phyloP scores from a whole-genome alignment of 1,139 yeast genomes.

The Geotrichum histeridarum region DNA sequence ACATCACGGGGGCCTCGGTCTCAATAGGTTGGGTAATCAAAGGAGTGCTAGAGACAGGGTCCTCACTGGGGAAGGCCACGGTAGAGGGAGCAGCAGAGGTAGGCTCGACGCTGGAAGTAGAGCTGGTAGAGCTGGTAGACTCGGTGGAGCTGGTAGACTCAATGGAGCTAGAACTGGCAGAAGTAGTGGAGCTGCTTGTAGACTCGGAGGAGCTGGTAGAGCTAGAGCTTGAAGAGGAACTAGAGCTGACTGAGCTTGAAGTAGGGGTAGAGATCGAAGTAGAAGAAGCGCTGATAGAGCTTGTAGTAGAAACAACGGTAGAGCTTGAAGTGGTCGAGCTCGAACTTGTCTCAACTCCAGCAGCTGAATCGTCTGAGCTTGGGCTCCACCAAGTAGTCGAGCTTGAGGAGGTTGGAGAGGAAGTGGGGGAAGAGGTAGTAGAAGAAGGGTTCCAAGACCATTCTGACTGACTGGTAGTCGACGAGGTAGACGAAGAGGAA shows the following conservation, averaged over 20 bases:
- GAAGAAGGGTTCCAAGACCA: background rate
- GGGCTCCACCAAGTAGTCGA: background rate
- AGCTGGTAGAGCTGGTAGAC: background rate
- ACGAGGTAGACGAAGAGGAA: conserved; percentile 13
- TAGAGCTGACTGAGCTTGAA: background rate
- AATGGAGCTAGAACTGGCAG: background rate
- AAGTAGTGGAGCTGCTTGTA: background rate
- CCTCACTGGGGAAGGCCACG: too few relatives aligned
- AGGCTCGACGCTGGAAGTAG: background rate
- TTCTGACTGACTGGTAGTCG: too few relatives aligned
- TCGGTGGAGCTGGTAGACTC: background rate
- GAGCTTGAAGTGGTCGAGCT: background rate
- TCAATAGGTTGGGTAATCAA: too few relatives aligned
- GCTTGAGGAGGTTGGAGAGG: background rate
- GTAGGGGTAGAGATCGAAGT: background rate
- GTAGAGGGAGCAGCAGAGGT: too few relatives aligned
- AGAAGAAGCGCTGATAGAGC: background rate
- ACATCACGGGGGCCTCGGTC: too few relatives aligned
- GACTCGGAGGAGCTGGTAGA: background rate
- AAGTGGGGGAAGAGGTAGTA: background rate
- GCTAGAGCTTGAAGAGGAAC: background rate
- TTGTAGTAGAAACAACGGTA: background rate
- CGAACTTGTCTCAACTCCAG: too few relatives aligned
- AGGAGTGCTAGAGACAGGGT: too few relatives aligned
- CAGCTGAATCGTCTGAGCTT: background rate